Conservation (phyloP, 2,329 filamentous ascomycete genomes). For the Aspergillus japonicus region DNA sequence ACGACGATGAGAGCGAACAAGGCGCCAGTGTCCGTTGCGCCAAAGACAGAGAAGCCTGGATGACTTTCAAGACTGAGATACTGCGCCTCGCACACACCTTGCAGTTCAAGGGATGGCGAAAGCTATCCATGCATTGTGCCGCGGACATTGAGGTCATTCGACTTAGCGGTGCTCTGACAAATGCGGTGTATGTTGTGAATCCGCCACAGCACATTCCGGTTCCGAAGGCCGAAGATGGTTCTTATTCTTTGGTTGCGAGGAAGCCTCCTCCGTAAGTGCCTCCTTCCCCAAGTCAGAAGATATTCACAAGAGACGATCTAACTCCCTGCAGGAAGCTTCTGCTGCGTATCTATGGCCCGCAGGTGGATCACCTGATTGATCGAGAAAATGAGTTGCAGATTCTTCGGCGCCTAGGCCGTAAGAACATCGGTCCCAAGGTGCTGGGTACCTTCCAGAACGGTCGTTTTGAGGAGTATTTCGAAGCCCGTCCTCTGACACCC, state of each 20-base stretch:
- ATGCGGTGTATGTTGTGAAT: conserved; percentile 91
- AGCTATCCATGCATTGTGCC: conserved; percentile 58
- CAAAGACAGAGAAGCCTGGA: conserved; percentile 76
- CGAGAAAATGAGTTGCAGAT: conserved; percentile 86
- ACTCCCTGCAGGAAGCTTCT: conserved; percentile 64
- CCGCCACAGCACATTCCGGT: conserved; percentile 66
- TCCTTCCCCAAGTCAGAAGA: not conserved
- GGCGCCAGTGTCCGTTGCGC: conserved; percentile 51
- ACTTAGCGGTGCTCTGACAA: conserved; percentile 85
- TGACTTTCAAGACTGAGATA: conserved; percentile 88
- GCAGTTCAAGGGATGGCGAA: conserved; percentile 85
- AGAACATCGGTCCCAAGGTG: conserved; percentile 88
- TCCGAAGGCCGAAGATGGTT: conserved; percentile 40
- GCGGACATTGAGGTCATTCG: conserved; percentile 47
- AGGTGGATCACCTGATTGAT: conserved; percentile 94
- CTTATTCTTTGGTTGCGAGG: conserved; percentile 38
- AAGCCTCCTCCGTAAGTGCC: conserved; percentile 54
- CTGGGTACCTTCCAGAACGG: conserved; percentile 92
- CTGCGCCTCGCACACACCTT: conserved; percentile 85
- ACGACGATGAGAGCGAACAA: conserved; percentile 44
- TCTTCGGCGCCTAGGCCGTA: conserved; percentile 77
- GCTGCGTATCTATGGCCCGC: conserved; percentile 87
- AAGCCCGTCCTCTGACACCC: conserved; percentile 76
- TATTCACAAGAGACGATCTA: not conserved
- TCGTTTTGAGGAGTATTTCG: conserved; percentile 91